Base-by-base conservation (phyloP, 176 grass and related monocot genomes). In the Avena insularis region DNA sequence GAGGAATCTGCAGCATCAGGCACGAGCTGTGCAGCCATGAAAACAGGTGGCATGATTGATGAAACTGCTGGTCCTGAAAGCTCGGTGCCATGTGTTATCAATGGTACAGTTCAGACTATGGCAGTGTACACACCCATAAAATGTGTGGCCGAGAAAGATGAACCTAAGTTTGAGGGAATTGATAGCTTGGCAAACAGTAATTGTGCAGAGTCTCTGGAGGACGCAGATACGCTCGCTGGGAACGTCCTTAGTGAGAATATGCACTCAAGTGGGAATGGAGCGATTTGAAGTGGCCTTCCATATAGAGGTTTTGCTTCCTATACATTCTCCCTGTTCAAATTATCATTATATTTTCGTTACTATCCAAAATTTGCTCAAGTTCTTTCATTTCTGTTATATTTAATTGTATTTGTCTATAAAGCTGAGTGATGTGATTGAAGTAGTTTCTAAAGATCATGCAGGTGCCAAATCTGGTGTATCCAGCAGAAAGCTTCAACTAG, bases 231-330 rank as follows among this genome's bases (percentile, higher is more conserved):
- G 13, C 50, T 38, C 13, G 36, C 38, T 63, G 67, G 56, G 45
- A 72, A 25, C 3, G 19, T 86, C 33, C 80, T 85, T 83, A 0
- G 73, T 12, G 84, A 89, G 9, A 84, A 61, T 20, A 36, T 69
- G 66, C 62, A n/a, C 43, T 40, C 77, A 8, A 77, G 48, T 61
- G 74, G 54, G 29, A 50, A 87, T 91, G 88, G 71, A 79, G 63
- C 69, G 46, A 62, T 78, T n/a, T 83, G 79, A 84, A 82, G 53
- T 47, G 78, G 67, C 21, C 2, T 82, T 78, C 51, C 84, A 75
- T 78, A 91, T 46, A 72, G 84, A 92, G 90, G 93, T 95, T 73
- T 92, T 86, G 19, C 76, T 92, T 92, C 61, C 80, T 81, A 71
- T 90, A 62, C 88, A 80, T 83, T 35, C 33, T 17, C 12, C 29